Conservation (phyloP, 2,329 filamentous ascomycete species). For the Aurifilum marmelostoma region DNA sequence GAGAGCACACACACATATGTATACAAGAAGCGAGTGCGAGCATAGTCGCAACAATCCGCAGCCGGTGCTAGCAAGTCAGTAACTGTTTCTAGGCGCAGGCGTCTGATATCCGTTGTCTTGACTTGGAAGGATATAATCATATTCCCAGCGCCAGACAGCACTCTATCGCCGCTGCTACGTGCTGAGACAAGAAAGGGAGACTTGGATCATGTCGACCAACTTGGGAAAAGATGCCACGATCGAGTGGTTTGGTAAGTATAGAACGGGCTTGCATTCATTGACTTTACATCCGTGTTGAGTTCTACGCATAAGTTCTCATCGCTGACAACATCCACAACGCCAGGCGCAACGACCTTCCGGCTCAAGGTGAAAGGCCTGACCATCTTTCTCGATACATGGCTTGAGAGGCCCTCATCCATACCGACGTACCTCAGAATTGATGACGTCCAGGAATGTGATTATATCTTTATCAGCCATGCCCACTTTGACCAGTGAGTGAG, state of each 20-base stretch:
- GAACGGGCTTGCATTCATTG: background rate
- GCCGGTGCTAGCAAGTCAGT: background rate
- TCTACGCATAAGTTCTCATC: background rate
- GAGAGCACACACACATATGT: background rate
- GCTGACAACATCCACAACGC: background rate
- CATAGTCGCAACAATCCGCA: background rate
- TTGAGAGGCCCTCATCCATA: constrained; percentile 11
- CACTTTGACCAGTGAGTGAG: constrained; percentile 34
- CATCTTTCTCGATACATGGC: constrained; percentile 19
- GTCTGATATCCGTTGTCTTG: background rate
- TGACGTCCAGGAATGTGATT: constrained; percentile 33
- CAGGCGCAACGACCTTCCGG: constrained; percentile 21
- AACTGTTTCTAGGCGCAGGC: background rate
- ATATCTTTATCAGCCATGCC: constrained; percentile 35
- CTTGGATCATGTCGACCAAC: background rate
- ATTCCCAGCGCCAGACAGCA: background rate
- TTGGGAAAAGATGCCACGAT: constrained; percentile 13
- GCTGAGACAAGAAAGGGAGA: background rate
- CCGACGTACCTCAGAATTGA: constrained; percentile 28
- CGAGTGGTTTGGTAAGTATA: constrained; percentile 18
- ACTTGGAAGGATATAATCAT: background rate
- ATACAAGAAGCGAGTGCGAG: background rate
- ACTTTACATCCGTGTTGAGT: background rate
- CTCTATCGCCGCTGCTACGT: background rate
- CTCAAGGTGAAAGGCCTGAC: constrained; percentile 19